A percentile compares a stretch with the other conserved stretches of the same genome.
phyloP scores from a whole-genome alignment of 306 rosid species.

The Astragalus membranaceus region DNA sequence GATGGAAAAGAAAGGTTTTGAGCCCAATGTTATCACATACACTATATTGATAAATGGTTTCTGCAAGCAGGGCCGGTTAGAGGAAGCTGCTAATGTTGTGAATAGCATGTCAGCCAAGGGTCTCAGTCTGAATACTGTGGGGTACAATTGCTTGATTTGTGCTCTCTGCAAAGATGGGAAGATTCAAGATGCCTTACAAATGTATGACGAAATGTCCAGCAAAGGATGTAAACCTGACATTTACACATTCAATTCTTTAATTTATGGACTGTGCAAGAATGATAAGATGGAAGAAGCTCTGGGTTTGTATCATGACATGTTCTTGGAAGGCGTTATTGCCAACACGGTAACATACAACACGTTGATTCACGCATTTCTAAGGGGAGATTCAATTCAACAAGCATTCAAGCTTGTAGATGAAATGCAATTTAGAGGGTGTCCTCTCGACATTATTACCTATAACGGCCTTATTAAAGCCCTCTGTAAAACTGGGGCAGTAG shows the following conservation, averaged over 20 bases:
- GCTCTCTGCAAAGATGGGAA: constrained; percentile 57
- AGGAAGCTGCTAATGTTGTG: constrained; percentile 56
- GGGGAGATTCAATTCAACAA: constrained; percentile 49
- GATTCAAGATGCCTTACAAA: constrained; percentile 50
- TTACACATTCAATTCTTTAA: constrained; percentile 71
- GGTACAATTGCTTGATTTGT: constrained; percentile 71
- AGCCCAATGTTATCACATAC: constrained; percentile 79
- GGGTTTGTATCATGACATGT: constrained; percentile 65
- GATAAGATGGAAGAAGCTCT: constrained; percentile 61
- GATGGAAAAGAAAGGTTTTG: constrained; percentile 52
- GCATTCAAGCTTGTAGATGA: constrained; percentile 72
- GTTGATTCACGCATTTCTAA: constrained; percentile 59
- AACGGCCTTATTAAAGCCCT: constrained; percentile 70
- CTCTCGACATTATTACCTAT: constrained; percentile 73
- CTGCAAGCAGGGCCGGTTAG: constrained; percentile 62
- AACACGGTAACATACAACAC: constrained; percentile 87
- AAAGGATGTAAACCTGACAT: constrained; percentile 82
- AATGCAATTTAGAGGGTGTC: constrained; percentile 75
- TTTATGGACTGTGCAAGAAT: constrained; percentile 63
- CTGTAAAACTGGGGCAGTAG: constrained; percentile 69
- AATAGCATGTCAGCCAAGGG: constrained; percentile 66
- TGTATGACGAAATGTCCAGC: constrained; percentile 55
- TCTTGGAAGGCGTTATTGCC: constrained; percentile 75
- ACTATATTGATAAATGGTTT: constrained; percentile 63
- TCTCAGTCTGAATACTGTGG: constrained; percentile 55